Evolutionary conservation across 2,329 filamentous ascomycete species (phyloP).

Genomic region (Fonsecaea nubica): DNA sequence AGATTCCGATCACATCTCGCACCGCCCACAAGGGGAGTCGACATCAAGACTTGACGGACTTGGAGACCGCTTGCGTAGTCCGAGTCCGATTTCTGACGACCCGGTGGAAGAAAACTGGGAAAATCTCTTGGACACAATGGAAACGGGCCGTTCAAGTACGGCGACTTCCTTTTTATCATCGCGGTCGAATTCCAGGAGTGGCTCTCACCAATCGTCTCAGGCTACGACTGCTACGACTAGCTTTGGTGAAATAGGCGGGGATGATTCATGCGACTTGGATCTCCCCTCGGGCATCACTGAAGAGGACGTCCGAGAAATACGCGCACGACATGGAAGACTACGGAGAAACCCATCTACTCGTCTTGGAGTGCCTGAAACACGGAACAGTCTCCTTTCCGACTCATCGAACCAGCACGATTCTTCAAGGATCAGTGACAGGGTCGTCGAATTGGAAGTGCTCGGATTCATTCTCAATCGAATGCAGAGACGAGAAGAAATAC

Average conservation of each 20-base stretch:
- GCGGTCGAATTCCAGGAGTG: conserved; percentile 54
- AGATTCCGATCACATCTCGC: conserved; percentile 46
- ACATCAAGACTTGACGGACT: conserved; percentile 68
- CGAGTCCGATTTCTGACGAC: conserved; percentile 62
- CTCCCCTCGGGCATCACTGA: conserved; percentile 40
- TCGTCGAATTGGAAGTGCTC: conserved; percentile 65
- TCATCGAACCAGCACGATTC: conserved; percentile 16
- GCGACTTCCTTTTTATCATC: conserved; percentile 80
- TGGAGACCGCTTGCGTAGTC: conserved; percentile 81
- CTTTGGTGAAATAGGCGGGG: conserved; percentile 39
- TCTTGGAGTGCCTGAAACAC: background rate
- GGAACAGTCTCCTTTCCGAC: conserved; percentile 2
- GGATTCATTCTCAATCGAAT: conserved; percentile 74
- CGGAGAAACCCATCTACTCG: conserved; percentile 3
- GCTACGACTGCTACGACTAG: conserved; percentile 47
- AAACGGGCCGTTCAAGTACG: conserved; percentile 80
- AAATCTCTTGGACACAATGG: conserved; percentile 77
- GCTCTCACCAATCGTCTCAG: conserved; percentile 42
- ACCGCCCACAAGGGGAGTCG: conserved; percentile 30
- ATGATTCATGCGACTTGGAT: conserved; percentile 39
- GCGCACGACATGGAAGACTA: conserved; percentile 35
- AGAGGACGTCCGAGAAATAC: conserved; percentile 39
- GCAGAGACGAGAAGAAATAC: conserved; percentile 74
- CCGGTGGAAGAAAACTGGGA: conserved; percentile 72
- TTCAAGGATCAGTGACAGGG: conserved; percentile 20